Evolutionary conservation across 2,329 filamentous ascomycete species (phyloP), one percentile per base, ranked within the genome.

Genomic region (Diaporthe ilicicola): DNA sequence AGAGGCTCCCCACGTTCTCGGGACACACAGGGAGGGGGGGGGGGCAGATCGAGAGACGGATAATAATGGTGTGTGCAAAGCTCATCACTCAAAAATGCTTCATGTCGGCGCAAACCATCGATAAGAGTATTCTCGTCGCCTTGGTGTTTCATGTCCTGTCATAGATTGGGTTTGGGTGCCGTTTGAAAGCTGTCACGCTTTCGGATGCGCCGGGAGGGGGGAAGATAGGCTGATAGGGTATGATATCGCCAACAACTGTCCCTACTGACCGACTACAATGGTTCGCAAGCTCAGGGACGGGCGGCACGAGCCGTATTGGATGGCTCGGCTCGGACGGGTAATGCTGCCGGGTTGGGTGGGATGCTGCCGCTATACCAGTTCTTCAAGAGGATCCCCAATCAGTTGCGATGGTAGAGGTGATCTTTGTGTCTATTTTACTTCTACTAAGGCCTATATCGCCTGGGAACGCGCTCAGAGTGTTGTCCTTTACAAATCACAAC

Each of bases 301-400:
- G 59, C 59, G 59, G 59, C 29, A 29, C 59, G 59, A 62, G 27
- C 59, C 59, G 59, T 48, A n/a, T 34, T 19, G 27, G 46, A 24
- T 24, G 6, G 29, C 13, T 27, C 59, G 3, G 17, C 19, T 22
- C 17, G 8, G 8, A 32, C 1, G 24, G 15, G n/a, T 29, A 53
- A 39, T 62, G 19, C 42, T n/a, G 27, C 29, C 19, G 29, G 29
- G 42, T 24, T n/a, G 12, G 59, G 15, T 3, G 27, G 48, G n/a
- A n/a, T n/a, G 24, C 39, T 19, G n/a, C 19, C 27, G 10, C 17
- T 32, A 7, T 22, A 32, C 17, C 24, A 48, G 27, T 2, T 13
- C 7, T 15, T 22, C 27, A 13, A 19, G 17, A 13, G 10, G 15
- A 34, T 48, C n/a, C 22, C 42, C 39, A 62, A 62, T 32, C 27